phyloP scores from a whole-genome alignment of 768 basidiomycete species.

The Pisolithus tinctorius region DNA sequence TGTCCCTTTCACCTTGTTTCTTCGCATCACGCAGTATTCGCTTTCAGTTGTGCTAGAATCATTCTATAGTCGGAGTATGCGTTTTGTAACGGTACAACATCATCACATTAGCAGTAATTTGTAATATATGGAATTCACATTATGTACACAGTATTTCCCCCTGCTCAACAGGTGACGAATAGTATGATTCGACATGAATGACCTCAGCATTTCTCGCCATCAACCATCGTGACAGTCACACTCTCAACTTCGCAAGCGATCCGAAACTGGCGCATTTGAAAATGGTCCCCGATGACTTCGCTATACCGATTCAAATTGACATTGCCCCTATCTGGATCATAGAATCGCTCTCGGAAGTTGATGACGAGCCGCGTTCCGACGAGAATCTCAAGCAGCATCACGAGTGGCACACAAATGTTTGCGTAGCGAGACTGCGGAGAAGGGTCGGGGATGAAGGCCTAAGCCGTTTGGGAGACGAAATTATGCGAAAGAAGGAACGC shows the following conservation, averaged over 20 bases:
- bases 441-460: background rate
- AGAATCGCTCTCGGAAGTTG: slow-evolving; percentile 25
- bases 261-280: slow-evolving; percentile 1
- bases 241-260: slow-evolving; percentile 10
- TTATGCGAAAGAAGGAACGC: background rate
- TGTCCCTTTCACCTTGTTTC: background rate
- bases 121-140: background rate
- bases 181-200: no score
- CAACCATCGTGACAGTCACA: slow-evolving; percentile 17
- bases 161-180: no score
- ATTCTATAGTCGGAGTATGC: background rate
- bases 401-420: slow-evolving; percentile 25
- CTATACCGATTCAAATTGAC: slow-evolving; percentile 5
- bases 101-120: background rate
- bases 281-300: slow-evolving; percentile 9
- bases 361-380: slow-evolving; percentile 26
- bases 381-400: slow-evolving; percentile 25
- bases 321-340: slow-evolving; percentile 7
- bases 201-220: slow-evolving; percentile 6
- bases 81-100: background rate
- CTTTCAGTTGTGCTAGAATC: background rate
- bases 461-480: background rate
- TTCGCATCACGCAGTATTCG: background rate
- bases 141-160: background rate
- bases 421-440: slow-evolving; percentile 17